Evolutionary conservation across 2,329 filamentous ascomycete species (phyloP).

Genomic region (Clonostachys byssicola): DNA sequence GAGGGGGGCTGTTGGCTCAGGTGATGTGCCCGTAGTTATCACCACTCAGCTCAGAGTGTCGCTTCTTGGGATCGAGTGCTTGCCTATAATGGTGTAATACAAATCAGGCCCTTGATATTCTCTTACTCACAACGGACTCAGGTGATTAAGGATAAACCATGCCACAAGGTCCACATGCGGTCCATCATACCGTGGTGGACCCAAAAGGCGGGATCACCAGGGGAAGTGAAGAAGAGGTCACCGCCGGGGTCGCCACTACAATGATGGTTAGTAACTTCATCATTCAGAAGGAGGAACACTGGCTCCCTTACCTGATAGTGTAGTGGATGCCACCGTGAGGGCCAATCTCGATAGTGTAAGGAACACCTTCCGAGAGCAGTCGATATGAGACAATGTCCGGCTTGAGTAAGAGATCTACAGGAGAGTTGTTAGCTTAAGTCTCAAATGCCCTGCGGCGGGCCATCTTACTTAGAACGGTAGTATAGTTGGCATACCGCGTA

Average conservation of each 20-base stretch:
- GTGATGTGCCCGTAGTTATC: slow-evolving; percentile 19
- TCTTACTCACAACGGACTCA: too few species aligned
- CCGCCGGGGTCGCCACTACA: slow-evolving; percentile 22
- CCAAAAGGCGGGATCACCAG: slow-evolving; percentile 19
- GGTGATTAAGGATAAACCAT: too few species aligned
- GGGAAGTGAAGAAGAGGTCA: slow-evolving; percentile 21
- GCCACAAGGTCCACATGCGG: slow-evolving; percentile 17
- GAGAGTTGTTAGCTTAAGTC: neutral
- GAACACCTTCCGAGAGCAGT: slow-evolving; percentile 24
- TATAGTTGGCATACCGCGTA: slow-evolving; percentile 20
- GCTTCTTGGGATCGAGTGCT: slow-evolving; percentile 8
- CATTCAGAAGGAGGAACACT: neutral
- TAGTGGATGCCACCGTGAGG: slow-evolving; percentile 22
- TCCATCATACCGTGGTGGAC: slow-evolving; percentile 18
- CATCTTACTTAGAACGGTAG: slow-evolving; percentile 10
- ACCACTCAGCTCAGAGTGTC: slow-evolving; percentile 14
- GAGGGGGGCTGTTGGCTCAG: slow-evolving; percentile 19
- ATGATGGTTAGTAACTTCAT: neutral
- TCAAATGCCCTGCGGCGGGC: neutral
- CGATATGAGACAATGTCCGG: slow-evolving; percentile 25
- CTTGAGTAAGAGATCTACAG: slow-evolving; percentile 19
- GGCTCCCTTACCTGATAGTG: slow-evolving; percentile 12
- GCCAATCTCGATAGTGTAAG: slow-evolving; percentile 18
- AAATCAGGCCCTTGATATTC: too few species aligned
- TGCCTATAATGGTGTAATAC: slow-evolving; percentile 1